Conservation (phyloP, 2,329 filamentous ascomycete species). For the Fusarium napiforme region DNA sequence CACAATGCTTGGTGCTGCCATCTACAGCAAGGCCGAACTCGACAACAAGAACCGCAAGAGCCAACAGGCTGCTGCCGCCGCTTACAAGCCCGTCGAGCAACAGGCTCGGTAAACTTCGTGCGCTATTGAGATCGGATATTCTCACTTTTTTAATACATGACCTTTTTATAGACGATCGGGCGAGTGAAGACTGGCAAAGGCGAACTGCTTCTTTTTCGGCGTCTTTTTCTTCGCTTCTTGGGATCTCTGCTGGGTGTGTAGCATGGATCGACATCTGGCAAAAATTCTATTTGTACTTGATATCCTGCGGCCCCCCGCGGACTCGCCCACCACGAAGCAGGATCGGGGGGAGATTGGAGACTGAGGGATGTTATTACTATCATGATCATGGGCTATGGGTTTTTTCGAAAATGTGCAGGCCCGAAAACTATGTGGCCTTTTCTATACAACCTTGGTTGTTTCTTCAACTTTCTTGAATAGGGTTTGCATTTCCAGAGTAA, state of each 20-base stretch:
- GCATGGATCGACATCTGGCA: conserved; percentile 18
- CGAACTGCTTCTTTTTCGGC: conserved; percentile 32
- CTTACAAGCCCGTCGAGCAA: conserved; percentile 53
- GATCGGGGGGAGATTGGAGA: conserved; percentile 24
- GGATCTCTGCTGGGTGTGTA: conserved; percentile 13
- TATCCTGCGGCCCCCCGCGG: conserved; percentile 21
- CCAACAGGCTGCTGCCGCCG: conserved; percentile 46
- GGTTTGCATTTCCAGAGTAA: conserved; percentile 36
- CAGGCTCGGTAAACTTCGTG: conserved; percentile 37
- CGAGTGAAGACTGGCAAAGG: conserved; percentile 23
- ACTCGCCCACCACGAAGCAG: conserved; percentile 12
- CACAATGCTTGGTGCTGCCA: conserved; percentile 65
- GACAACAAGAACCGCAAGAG: conserved; percentile 55
- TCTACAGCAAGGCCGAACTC: conserved; percentile 68
- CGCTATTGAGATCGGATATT: conserved; percentile 19
- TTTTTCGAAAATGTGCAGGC: conserved; percentile 36
- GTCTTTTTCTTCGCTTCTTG: conserved; percentile 23
- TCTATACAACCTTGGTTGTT: conserved; percentile 33
- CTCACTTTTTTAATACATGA: conserved; percentile 44
- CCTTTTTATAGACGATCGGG: conserved; percentile 42
- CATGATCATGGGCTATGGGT: conserved; percentile 45
- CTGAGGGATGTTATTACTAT: conserved; percentile 33
- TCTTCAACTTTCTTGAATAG: conserved; percentile 40
- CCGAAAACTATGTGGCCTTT: conserved; percentile 31
- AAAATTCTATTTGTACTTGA: conserved; percentile 31